Base-by-base conservation (phyloP, 1,284 basidiomycete species). In the Chalciporus piperatoides region DNA sequence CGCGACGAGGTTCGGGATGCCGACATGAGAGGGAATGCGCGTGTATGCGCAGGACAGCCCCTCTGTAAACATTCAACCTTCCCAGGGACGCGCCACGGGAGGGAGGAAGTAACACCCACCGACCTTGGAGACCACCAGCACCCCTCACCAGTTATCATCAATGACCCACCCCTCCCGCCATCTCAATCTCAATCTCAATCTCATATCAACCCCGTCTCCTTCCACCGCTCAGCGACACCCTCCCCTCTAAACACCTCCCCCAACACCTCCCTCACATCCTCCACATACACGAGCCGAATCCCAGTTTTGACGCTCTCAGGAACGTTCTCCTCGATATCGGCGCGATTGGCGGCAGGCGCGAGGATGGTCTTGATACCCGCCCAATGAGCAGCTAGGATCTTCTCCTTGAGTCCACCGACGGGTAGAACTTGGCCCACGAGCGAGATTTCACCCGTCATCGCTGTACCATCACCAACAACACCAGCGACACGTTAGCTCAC, bases 381-480 rank as follows among this genome's bases (percentile, higher is more conserved):
- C 10, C 94, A 81, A 64, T 97, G 94, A 0, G 94, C 93, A 2
- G 94, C 93, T 2, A 96, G 79, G 58, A 95, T 95, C 78, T 96
- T 96, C 76, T 97, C 93, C 73, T 96, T 97, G 53, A 97, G 70
- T 0, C 93, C 93, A 10, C 93, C 94, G 3, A 97, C 94, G 2
- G 94, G 92, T 0, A 96, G 78, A 7, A 97, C 93, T 69, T 94
- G 91, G 0, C 93, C 93, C 0, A 92, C 85, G 14, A 97, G 81
- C 3, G 92, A 91, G 52, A 97, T 92, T 68, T 97, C 94, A 33
- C 93, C 93, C 0, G 94, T 97, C 92, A 97, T 94, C 6, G 94
- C 93, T 90, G n/a, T n/a, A n/a, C n/a, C n/a, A n/a, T n/a, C n/a
- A n/a, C n/a, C n/a, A n/a, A n/a, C n/a, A n/a, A n/a, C n/a, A 55